These are phyloP conservation scores for Chlamydomonas asymmetrica DNA, from an alignment of 139 green algal species.

Conservation along the genomic window DNA sequence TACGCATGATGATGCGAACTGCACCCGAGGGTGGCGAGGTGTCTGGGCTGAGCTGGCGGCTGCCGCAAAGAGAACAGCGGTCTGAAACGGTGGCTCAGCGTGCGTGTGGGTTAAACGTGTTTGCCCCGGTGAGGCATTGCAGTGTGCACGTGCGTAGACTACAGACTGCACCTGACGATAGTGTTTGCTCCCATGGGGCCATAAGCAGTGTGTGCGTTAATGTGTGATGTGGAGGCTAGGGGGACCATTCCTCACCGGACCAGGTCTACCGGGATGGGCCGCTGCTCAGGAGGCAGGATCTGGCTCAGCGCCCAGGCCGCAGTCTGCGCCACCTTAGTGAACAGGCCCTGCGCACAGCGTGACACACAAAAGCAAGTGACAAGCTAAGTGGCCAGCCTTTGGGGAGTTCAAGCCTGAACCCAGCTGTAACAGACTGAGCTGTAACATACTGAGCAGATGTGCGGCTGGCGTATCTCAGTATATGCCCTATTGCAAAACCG, in stretches of 20 bases:
- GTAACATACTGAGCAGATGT: neutral
- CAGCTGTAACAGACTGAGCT: neutral
- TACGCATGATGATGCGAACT: no score
- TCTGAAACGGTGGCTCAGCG: neutral
- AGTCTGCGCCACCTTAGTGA: slow-evolving; percentile 66
- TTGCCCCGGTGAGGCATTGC: no score
- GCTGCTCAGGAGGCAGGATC: slow-evolving; percentile 14
- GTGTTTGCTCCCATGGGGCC: no score
- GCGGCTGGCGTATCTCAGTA: neutral
- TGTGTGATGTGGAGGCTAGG: neutral
- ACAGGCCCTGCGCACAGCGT: slow-evolving; percentile 27
- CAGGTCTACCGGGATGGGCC: neutral
- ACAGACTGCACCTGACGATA: no score
- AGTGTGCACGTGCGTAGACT: no score
- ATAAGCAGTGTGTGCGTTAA: neutral
- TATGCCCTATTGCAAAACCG: slow-evolving; percentile 12
- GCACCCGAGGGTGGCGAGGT: no score
- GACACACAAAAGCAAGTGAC: no score
- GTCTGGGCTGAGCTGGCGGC: no score
- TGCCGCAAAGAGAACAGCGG: no score
- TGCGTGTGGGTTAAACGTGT: neutral
- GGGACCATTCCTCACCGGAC: no score
- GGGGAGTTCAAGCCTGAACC: no score
- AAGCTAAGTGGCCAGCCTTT: no score
- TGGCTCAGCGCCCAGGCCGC: neutral